phyloP scores from a whole-genome alignment of 2,329 filamentous ascomycete genomes.

The Geosmithia morbida region DNA sequence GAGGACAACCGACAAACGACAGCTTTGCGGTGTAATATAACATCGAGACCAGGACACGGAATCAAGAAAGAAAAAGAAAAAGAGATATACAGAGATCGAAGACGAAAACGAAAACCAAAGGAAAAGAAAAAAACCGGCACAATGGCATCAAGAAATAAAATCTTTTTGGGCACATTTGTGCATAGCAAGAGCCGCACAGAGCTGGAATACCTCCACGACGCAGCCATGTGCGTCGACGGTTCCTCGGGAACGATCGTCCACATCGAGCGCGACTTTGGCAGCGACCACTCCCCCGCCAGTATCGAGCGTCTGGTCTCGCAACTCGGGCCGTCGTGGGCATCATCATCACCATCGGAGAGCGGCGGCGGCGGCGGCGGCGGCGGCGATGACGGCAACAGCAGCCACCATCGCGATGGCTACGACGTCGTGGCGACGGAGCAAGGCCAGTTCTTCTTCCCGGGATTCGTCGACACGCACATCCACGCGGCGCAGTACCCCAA shows the following conservation, averaged over 20 bases:
- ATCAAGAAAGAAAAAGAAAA: no score
- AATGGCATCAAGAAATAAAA: slow-evolving; percentile 17
- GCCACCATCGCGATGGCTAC: slow-evolving; percentile 9
- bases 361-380: no score
- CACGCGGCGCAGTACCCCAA: slow-evolving; percentile 95
- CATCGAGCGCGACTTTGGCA: slow-evolving; percentile 20
- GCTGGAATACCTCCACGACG: slow-evolving; percentile 35
- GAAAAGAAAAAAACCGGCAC: no score
- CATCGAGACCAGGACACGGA: no score
- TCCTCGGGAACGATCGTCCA: slow-evolving; percentile 32
- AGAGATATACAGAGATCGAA: no score
- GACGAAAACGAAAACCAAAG: no score
- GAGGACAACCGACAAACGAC: no score
- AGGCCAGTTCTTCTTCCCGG: slow-evolving; percentile 68
- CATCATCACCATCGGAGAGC: no score
- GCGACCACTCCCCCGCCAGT: slow-evolving; percentile 5
- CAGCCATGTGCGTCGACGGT: slow-evolving; percentile 36
- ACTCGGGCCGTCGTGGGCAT: neutral
- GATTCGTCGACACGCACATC: slow-evolving; percentile 86
- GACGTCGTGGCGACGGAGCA: slow-evolving; percentile 19
- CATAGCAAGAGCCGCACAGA: slow-evolving; percentile 32
- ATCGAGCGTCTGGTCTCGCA: neutral
- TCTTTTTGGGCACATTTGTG: slow-evolving; percentile 41
- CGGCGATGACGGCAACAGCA: no score
- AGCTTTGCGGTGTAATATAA: no score